Conservation (phyloP, 2,329 filamentous ascomycete genomes). For the Trichophyton schoenleinii region DNA sequence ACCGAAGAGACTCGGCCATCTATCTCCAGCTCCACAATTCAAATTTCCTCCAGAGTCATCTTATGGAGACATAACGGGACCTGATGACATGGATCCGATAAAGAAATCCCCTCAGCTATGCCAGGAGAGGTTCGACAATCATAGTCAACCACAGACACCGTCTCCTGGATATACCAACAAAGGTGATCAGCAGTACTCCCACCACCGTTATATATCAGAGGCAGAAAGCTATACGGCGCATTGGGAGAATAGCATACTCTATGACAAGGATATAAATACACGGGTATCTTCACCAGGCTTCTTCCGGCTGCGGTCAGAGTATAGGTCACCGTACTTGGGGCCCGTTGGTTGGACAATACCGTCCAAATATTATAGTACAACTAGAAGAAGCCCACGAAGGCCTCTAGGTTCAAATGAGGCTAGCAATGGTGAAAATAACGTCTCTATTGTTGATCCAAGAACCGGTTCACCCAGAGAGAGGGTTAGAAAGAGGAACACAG, state of each 20-base stretch:
- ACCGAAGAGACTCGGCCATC: neutral
- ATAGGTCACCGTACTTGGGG: conserved; percentile 10
- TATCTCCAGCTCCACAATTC: neutral
- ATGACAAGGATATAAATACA: conserved; percentile 5
- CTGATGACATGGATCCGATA: neutral
- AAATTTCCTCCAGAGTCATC: neutral
- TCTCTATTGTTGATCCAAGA: neutral
- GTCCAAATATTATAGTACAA: conserved; percentile 4
- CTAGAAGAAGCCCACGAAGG: neutral
- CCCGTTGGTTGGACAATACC: conserved; percentile 13
- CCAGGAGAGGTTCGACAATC: neutral
- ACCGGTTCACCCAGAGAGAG: neutral
- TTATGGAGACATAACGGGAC: neutral
- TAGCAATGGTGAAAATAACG: neutral
- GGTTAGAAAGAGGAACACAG: neutral
- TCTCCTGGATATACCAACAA: neutral
- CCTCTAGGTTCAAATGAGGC: neutral
- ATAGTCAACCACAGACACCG: neutral
- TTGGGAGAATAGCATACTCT: conserved; percentile 1
- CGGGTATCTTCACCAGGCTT: neutral
- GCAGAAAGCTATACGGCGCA: conserved; percentile 2
- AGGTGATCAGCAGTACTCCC: neutral
- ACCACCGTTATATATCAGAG: neutral
- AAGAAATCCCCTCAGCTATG: neutral
- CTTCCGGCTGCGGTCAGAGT: neutral